Conservation (phyloP, 768 basidiomycete genomes). For the Leccinum obscurum region DNA sequence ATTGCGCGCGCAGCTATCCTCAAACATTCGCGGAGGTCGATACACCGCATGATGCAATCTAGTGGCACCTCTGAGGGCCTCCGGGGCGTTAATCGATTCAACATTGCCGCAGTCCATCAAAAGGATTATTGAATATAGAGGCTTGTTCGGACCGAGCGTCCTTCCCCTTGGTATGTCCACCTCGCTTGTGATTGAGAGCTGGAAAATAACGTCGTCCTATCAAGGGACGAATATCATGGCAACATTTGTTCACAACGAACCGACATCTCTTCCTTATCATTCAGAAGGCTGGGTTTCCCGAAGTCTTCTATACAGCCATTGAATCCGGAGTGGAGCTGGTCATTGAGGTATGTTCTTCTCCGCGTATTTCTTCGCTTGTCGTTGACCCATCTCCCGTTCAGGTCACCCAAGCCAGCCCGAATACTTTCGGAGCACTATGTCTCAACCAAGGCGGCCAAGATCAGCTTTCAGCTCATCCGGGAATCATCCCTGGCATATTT, state of each 20-base stretch:
- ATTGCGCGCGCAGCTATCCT: slow-evolving; percentile 77
- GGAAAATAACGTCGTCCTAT: slow-evolving; percentile 10
- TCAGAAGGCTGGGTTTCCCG: slow-evolving; percentile 89
- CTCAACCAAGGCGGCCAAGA: slow-evolving; percentile 89
- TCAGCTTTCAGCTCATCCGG: slow-evolving; percentile 72
- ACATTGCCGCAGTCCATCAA: slow-evolving; percentile 83
- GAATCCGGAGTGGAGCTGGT: slow-evolving; percentile 84
- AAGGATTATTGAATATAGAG: slow-evolving; percentile 80
- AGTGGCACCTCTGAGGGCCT: slow-evolving; percentile 93
- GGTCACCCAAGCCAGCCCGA: slow-evolving; percentile 91
- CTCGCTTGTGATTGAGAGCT: background rate
- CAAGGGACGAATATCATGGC: slow-evolving; percentile 90
- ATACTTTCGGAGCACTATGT: slow-evolving; percentile 94
- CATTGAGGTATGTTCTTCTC: slow-evolving; percentile 64
- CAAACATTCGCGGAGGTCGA: slow-evolving; percentile 86
- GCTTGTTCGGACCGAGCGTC: slow-evolving; percentile 83
- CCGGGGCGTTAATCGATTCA: slow-evolving; percentile 87
- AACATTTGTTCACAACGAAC: slow-evolving; percentile 98
- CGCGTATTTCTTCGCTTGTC: background rate
- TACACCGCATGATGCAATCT: slow-evolving; percentile 97
- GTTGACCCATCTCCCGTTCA: slow-evolving; percentile 30
- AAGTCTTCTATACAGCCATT: slow-evolving; percentile 83
- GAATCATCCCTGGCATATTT: slow-evolving; percentile 83
- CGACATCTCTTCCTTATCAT: slow-evolving; percentile 87
- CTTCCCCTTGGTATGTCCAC: slow-evolving; percentile 71